Conservation (phyloP, 805 yeast species). For the Komagataella ulmi region DNA sequence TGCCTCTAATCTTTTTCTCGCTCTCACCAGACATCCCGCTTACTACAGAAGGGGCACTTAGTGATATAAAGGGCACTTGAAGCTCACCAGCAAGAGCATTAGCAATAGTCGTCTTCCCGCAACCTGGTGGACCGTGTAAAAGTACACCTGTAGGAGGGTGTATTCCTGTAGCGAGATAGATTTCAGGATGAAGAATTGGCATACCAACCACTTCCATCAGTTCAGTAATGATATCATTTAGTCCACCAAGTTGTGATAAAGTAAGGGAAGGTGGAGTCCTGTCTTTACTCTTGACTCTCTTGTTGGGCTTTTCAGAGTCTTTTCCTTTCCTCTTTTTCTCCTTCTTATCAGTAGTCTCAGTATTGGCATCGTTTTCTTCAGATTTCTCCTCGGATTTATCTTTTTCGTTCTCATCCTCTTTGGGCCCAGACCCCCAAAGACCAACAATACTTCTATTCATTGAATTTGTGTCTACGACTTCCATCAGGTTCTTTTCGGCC, state of each 20-base stretch:
- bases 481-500: conserved; percentile 40
- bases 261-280: conserved; percentile 60
- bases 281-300: conserved; percentile 27
- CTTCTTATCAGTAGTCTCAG: conserved; percentile 17
- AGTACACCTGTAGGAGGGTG: conserved; percentile 94
- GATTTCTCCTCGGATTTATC: conserved; percentile 3
- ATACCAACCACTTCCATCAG: conserved; percentile 82
- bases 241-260: conserved; percentile 75
- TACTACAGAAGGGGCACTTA: conserved; percentile 92
- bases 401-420: conserved; percentile 3
- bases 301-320: conserved; percentile 10
- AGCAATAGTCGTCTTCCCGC: conserved; percentile 95
- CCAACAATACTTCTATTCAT: conserved; percentile 69
- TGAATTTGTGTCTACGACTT: conserved; percentile 47
- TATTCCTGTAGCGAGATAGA: conserved; percentile 75
- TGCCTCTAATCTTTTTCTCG: conserved; percentile 85
- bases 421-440: conserved; percentile 39
- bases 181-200: conserved; percentile 91
- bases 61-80: conserved; percentile 80
- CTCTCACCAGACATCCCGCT: conserved; percentile 99
- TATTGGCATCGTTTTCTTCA: conserved; percentile 4
- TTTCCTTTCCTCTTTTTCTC: conserved; percentile 42
- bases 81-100: conserved; percentile 93
- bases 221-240: conserved; percentile 74
- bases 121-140: conserved; percentile 96